Percentiles rank a stretch among this genome's conserved stretches.
Evolutionary conservation across 2,329 filamentous ascomycete genomes (phyloP).

Genomic region (Knufia fluminis): DNA sequence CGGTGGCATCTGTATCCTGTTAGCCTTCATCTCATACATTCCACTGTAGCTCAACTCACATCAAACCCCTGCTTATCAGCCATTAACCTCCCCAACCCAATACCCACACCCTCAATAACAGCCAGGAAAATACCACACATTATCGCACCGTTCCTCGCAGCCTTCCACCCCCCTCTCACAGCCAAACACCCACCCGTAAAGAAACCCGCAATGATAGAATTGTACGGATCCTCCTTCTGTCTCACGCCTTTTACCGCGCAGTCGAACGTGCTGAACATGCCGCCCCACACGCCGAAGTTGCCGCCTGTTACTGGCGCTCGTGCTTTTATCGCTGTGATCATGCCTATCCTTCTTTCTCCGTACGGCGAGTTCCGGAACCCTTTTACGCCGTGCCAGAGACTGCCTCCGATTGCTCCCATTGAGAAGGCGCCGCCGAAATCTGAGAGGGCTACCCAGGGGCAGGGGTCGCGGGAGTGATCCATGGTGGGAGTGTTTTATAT

Average conservation of each 20-base stretch:
- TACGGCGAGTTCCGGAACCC: slow-evolving; percentile 83
- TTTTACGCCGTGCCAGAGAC: slow-evolving; percentile 95
- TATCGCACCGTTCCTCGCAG: slow-evolving; percentile 89
- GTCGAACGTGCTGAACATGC: slow-evolving; percentile 90
- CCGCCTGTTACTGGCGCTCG: slow-evolving; percentile 91
- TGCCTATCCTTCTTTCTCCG: slow-evolving; percentile 90
- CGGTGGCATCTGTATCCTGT: slow-evolving; percentile 21
- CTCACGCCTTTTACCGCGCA: slow-evolving; percentile 89
- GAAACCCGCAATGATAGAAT: slow-evolving; percentile 95
- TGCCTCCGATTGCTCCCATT: slow-evolving; percentile 62
- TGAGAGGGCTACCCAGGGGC: slow-evolving; percentile 91
- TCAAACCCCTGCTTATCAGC: slow-evolving; percentile 80
- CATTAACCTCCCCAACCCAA: slow-evolving; percentile 91
- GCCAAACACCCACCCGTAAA: slow-evolving; percentile 90
- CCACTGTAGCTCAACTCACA: slow-evolving; percentile 45
- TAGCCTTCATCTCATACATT: no score
- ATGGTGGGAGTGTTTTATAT: background rate
- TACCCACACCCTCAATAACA: slow-evolving; percentile 95
- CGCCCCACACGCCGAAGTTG: slow-evolving; percentile 97
- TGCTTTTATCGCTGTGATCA: slow-evolving; percentile 94
- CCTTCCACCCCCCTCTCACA: slow-evolving; percentile 82
- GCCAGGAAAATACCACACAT: slow-evolving; percentile 89
- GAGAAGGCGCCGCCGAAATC: slow-evolving; percentile 96
- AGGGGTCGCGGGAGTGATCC: slow-evolving; percentile 89
- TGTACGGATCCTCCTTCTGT: slow-evolving; percentile 97